phyloP scores from a whole-genome alignment of 129 eudicot species.

The Chrysanthemum makinoi region DNA sequence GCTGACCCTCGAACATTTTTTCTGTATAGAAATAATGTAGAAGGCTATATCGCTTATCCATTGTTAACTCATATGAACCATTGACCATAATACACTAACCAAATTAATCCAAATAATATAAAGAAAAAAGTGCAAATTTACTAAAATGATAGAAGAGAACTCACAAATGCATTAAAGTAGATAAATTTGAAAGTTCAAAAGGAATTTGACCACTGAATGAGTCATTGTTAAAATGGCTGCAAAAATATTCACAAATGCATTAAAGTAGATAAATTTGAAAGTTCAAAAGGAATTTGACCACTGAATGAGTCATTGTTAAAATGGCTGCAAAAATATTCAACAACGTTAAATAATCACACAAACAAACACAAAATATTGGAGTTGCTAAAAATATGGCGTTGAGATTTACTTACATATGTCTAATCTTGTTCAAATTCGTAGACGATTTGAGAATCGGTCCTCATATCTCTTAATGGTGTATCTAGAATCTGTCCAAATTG shows the following conservation, averaged over 20 bases:
- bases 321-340: slow-evolving; percentile 57
- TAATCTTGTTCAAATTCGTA: slow-evolving; percentile 55
- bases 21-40: too few relatives aligned
- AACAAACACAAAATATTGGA: not conserved
- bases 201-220: slow-evolving; percentile 85
- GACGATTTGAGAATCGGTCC: slow-evolving; percentile 67
- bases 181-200: slow-evolving; percentile 46
- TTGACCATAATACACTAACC: too few relatives aligned
- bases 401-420: slow-evolving; percentile 63
- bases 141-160: slow-evolving; percentile 27
- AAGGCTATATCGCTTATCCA: too few relatives aligned
- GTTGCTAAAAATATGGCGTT: not conserved
- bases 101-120: too few relatives aligned
- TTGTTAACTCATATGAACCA: too few relatives aligned
- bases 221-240: slow-evolving; percentile 90
- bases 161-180: slow-evolving; percentile 68
- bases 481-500: slow-evolving; percentile 56
- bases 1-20: too few relatives aligned
- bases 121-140: too few relatives aligned
- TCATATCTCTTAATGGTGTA: slow-evolving; percentile 73
- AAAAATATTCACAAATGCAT: slow-evolving; percentile 44
- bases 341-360: slow-evolving; percentile 11
- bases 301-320: slow-evolving; percentile 78
- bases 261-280: slow-evolving; percentile 48
- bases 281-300: slow-evolving; percentile 74